A percentile compares a stretch with the other conserved stretches of the same genome.
Evolutionary conservation across 345 rosid species (phyloP).

Genomic region (Chamaenerion angustifolium): DNA sequence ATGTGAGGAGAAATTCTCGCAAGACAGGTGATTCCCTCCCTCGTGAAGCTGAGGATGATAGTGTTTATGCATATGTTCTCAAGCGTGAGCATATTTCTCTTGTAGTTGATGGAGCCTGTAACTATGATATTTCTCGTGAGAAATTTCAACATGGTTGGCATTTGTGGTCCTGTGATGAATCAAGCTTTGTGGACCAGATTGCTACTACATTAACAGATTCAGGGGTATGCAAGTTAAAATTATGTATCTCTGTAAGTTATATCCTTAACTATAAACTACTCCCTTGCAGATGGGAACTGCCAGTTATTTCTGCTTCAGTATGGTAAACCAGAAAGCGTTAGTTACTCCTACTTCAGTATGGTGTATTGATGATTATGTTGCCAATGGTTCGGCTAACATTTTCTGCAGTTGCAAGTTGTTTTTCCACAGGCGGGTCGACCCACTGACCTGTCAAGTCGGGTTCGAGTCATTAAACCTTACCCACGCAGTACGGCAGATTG

Average conservation of each 20-base stretch:
- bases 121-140: background rate
- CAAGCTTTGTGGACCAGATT: constrained; percentile 5
- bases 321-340: too few relatives aligned
- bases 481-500: too few relatives aligned
- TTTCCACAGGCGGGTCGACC: too few relatives aligned
- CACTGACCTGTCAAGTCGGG: too few relatives aligned
- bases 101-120: constrained; percentile 9
- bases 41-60: constrained; percentile 12
- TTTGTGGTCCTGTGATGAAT: constrained; percentile 21
- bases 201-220: constrained; percentile 21
- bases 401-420: too few relatives aligned
- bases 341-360: constrained; percentile 35
- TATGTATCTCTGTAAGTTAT: constrained; percentile 24
- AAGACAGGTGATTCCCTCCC: constrained; percentile 14
- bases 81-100: constrained; percentile 13
- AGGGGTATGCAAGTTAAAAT: constrained; percentile 21
- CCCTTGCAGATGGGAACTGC: constrained; percentile 20
- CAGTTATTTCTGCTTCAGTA: constrained; percentile 37
- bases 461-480: too few relatives aligned
- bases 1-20: constrained; percentile 63
- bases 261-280: constrained; percentile 17
- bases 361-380: constrained; percentile 40
- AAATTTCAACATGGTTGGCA: constrained; percentile 17
- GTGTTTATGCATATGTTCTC: constrained; percentile 6
- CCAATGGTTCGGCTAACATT: constrained; percentile 67